These are phyloP conservation scores for Aspergillus jensenii DNA, from an alignment of 2,329 filamentous ascomycete species.

Conservation along the genomic window DNA sequence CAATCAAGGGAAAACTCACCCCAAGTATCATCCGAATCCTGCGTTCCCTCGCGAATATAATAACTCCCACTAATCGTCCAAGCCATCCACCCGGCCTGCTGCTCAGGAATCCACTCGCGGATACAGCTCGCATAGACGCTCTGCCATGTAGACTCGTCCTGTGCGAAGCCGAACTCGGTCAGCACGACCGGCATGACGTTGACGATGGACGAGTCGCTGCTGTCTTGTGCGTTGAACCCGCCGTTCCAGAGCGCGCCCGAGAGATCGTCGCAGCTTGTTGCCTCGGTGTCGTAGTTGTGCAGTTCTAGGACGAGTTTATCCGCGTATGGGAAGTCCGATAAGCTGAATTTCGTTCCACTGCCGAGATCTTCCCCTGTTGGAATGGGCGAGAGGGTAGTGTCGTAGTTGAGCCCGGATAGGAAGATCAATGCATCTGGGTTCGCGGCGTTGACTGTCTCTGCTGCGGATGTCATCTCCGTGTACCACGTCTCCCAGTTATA, in stretches of 20 bases:
- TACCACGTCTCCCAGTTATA: constrained; percentile 52
- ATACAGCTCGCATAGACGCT: constrained; percentile 56
- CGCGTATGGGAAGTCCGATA: constrained; percentile 38
- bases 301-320: constrained; percentile 51
- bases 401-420: constrained; percentile 50
- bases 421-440: constrained; percentile 49
- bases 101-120: constrained; percentile 48
- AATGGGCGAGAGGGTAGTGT: constrained; percentile 42
- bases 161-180: constrained; percentile 50
- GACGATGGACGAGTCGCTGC: constrained; percentile 28
- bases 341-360: constrained; percentile 37
- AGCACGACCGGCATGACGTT: constrained; percentile 42
- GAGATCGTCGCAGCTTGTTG: constrained; percentile 39
- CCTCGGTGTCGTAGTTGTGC: constrained; percentile 48
- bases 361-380: constrained; percentile 35
- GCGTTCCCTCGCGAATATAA: constrained; percentile 53
- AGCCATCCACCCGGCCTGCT: constrained; percentile 57
- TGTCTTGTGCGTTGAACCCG: constrained; percentile 45
- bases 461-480: constrained; percentile 42
- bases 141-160: constrained; percentile 49
- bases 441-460: constrained; percentile 42
- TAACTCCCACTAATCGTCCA: constrained; percentile 62
- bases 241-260: constrained; percentile 35
- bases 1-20: constrained; percentile 18
- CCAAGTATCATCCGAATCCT: constrained; percentile 61